Base-by-base conservation (phyloP, 2,329 filamentous ascomycete genomes). In the Aspergillus jensenii region DNA sequence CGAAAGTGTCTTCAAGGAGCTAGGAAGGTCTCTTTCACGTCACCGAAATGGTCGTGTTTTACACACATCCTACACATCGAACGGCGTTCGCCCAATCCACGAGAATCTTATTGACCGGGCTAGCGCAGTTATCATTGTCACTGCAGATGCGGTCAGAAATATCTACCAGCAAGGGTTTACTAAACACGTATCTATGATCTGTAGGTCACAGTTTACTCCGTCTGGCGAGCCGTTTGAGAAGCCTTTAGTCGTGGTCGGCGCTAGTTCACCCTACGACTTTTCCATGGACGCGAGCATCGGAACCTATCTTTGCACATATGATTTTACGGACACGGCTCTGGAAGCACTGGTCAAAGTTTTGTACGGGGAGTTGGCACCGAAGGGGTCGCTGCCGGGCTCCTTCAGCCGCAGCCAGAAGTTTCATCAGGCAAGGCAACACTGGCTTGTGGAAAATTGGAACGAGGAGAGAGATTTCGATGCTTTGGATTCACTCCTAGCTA, bases 211-310 rank as follows among this genome's bases (percentile, higher is more conserved):
- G 44, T 71, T 69, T 45, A 71, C 73, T 19, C 62, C 69, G 35
- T 69, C 72, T 27, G 76, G 76, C 2, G 74, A 76, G 44, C 69
- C 69, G 57, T 76, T 79, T 9, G 82, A 95, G 73, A 97, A 96
- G 75, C 90, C 93, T 1, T 78, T 97, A 39, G 87, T 97, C 23
- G 93, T 97, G 3, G 89, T 97, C 7, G 90, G 93, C 1, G 93
- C 96, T 65, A 96, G 92, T 75, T 97, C 93, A 1, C 93, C 93
- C 0, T 98, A 97, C 73, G 93, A 98, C 73, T 98, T 98, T 72
- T 92, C 91, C 45, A 92, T 93, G 84, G 93, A 98, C 68, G 89
- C 89, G 63, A 87, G 87, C 1, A 93, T 98, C 41, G 90, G 90
- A 6, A 96, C 93, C 1, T 97, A 97, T 68, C 84, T 98, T 41